Conservation (phyloP, 2,329 filamentous ascomycete genomes). For the Clonostachys chloroleuca region DNA sequence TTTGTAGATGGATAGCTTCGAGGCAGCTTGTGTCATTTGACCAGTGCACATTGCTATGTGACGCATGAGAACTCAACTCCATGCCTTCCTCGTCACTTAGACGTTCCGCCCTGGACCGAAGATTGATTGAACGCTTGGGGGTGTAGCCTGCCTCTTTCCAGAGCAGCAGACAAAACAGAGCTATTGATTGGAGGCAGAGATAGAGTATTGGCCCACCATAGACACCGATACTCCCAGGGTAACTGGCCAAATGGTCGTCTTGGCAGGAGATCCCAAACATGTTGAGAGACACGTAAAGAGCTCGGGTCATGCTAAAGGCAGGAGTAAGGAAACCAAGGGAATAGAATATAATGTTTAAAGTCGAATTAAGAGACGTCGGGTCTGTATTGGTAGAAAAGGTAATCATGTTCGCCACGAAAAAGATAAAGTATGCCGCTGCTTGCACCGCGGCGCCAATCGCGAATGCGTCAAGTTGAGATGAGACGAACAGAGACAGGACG, state of each 20-base stretch:
- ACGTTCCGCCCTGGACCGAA: too few relatives aligned
- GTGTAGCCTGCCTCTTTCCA: slow-evolving; percentile 27
- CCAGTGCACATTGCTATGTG: too few relatives aligned
- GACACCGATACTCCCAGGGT: slow-evolving; percentile 59
- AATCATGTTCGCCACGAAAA: neutral
- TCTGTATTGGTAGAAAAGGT: slow-evolving; percentile 10
- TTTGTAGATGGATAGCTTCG: slow-evolving; percentile 45
- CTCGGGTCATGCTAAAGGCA: slow-evolving; percentile 51
- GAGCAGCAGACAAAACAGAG: slow-evolving; percentile 65
- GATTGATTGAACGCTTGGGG: too few relatives aligned
- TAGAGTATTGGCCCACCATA: slow-evolving; percentile 83
- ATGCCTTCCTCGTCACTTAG: slow-evolving; percentile 42
- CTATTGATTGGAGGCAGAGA: slow-evolving; percentile 63
- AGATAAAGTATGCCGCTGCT: too few relatives aligned
- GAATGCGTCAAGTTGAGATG: too few relatives aligned
- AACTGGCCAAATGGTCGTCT: slow-evolving; percentile 46
- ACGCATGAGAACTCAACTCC: too few relatives aligned
- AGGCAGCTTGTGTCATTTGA: too few relatives aligned
- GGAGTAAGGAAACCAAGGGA: slow-evolving; percentile 11
- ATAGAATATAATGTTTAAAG: neutral
- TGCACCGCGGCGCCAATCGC: too few relatives aligned
- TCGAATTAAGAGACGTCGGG: neutral
- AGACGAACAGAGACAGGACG: slow-evolving; percentile 41
- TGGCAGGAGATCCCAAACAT: slow-evolving; percentile 73
- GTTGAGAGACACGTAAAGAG: slow-evolving; percentile 72